Percentiles rank a stretch among this genome's conserved stretches.
These are phyloP conservation scores for Senna siamea DNA, from an alignment of 306 rosid species.

Conservation along the genomic window DNA sequence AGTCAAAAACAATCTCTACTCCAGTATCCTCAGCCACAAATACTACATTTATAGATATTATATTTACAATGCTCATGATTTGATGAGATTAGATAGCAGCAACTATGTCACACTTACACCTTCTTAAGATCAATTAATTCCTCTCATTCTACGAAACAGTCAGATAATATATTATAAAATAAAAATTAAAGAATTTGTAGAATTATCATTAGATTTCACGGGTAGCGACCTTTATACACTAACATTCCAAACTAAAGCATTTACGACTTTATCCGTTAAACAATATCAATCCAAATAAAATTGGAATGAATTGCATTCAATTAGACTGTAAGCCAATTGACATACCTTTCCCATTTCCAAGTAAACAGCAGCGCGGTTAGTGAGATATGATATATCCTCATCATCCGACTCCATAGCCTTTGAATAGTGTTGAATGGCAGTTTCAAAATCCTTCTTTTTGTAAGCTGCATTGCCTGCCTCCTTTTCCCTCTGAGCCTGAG, in stretches of 20 bases:
- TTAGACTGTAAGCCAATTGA: background rate
- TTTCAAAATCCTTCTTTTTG: constrained; percentile 89
- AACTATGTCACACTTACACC: too few relatives aligned
- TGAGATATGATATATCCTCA: constrained; percentile 72
- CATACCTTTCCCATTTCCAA: constrained; percentile 93
- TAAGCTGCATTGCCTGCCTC: constrained; percentile 91
- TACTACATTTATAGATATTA: too few relatives aligned
- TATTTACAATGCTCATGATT: background rate
- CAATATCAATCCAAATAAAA: background rate
- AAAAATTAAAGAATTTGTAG: background rate
- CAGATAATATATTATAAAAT: too few relatives aligned
- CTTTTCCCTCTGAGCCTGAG: constrained; percentile 77
- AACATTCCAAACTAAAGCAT: background rate
- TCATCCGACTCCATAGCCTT: constrained; percentile 87
- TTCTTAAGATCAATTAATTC: too few relatives aligned
- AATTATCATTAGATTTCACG: background rate
- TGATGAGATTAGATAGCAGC: background rate
- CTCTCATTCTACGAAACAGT: too few relatives aligned
- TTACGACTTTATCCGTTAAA: background rate
- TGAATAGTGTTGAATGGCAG: constrained; percentile 77
- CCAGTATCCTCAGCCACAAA: background rate
- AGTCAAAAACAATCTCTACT: background rate
- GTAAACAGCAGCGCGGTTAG: constrained; percentile 91
- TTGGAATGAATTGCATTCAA: too few relatives aligned
- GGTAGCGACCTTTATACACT: background rate